Base-by-base conservation (phyloP, 352 stramenopile genomes). In the Phytophthora cactorum region DNA sequence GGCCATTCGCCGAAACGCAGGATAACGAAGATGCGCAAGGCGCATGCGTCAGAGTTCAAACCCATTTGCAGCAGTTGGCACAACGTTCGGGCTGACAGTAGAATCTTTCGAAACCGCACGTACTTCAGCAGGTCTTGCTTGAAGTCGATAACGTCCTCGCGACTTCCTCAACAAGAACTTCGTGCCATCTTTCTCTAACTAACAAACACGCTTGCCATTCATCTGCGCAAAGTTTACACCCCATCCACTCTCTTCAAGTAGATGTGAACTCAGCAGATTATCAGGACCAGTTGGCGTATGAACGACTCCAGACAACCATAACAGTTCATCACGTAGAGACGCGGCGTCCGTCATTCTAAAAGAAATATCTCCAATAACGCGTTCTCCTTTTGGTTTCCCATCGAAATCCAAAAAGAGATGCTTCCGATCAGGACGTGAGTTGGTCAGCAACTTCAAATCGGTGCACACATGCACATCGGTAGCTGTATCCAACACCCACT, bases 21-120 rank as follows among this genome's bases (percentile, higher is more conserved):
- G 12, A 10, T 60, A 66, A 22, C 60, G 49, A 11, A 66, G 38
- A 34, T 66, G 59, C 5, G 59, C 59, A 32, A 66, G 60, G 12
- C 49, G 38, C 49, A 66, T 60, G 22, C 60, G 28, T 50, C 59
- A 66, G 4, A 17, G 41, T n/a, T 36, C 31, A n/a, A 10, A 43
- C 34, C 12, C 34, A 54, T 1, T 39, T 22, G 17, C 17, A 22
- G 17, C 17, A 22, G 17, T 22, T 22, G 17, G 17, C 17, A 22
- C 17, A 22, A 22, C 17, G 17, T 22, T 22, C 17, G 17, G 17
- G 17, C 17, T 22, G 17, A 22, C 17, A 22, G 17, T 22, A 22
- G 17, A 22, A 22, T 22, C 17, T 22, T 22, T 22, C 17, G 17
- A 22, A 22, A 22, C 28, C 17, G 41, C 28, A 53, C 2, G 10